Conservation (phyloP, 148 eudicot genomes). For the Persicaria maculosa region DNA sequence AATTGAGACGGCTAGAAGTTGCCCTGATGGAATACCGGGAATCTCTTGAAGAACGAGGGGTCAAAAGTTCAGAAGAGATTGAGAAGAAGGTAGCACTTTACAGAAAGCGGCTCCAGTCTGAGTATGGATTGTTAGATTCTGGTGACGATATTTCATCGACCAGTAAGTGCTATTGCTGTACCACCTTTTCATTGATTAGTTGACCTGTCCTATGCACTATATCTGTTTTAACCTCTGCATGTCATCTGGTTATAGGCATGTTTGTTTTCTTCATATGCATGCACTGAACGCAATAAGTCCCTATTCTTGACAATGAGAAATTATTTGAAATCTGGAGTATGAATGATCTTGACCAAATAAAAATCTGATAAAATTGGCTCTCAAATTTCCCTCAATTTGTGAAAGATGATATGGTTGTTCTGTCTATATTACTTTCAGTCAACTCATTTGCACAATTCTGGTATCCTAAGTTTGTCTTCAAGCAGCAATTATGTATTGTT, state of each 20-base stretch:
- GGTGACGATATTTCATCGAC: conserved; percentile 36
- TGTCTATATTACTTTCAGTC: background rate
- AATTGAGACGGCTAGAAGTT: conserved; percentile 84
- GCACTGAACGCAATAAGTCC: background rate
- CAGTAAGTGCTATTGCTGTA: conserved; percentile 43
- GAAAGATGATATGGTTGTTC: background rate
- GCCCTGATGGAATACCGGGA: conserved; percentile 92
- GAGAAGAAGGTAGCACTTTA: conserved; percentile 67
- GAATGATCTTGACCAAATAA: background rate
- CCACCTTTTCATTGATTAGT: background rate
- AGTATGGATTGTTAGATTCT: conserved; percentile 57
- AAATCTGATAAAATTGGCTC: background rate
- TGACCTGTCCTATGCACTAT: background rate
- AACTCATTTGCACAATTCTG: too few species aligned
- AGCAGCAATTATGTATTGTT: too few species aligned
- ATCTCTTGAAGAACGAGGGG: conserved; percentile 72
- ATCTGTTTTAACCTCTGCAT: background rate
- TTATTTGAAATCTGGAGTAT: background rate
- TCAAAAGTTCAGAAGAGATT: conserved; percentile 64
- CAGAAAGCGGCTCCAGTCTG: conserved; percentile 53
- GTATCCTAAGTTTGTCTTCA: too few species aligned
- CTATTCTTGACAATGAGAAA: background rate
- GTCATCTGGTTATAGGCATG: background rate
- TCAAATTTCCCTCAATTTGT: background rate
- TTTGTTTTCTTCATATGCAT: background rate